Conservation (phyloP, 768 basidiomycete genomes). For the Terana coerulea region DNA sequence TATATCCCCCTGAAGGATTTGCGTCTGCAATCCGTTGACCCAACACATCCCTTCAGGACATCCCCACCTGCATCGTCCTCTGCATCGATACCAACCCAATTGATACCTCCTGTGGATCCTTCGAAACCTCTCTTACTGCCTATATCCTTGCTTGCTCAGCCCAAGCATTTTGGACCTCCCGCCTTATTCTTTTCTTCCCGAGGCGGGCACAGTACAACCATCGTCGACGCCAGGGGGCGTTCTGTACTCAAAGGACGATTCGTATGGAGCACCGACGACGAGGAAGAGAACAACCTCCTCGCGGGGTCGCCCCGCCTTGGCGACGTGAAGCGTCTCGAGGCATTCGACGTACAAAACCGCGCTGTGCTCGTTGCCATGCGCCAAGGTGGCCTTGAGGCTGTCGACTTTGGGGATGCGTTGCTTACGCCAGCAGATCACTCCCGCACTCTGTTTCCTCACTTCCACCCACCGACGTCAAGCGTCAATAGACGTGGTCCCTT, state of each 20-base stretch:
- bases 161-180: constrained; percentile 81
- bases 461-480: constrained; percentile 54
- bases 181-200: constrained; percentile 84
- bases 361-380: constrained; percentile 83
- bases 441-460: constrained; percentile 67
- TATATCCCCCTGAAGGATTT: constrained; percentile 72
- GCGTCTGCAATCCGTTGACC: constrained; percentile 74
- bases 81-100: constrained; percentile 16
- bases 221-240: constrained; percentile 82
- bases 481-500: constrained; percentile 71
- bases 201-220: constrained; percentile 86
- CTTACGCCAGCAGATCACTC: constrained; percentile 80
- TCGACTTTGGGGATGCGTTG: constrained; percentile 76
- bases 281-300: constrained; percentile 33
- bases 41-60: constrained; percentile 69
- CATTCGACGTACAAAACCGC: constrained; percentile 72
- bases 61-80: constrained; percentile 39
- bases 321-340: constrained; percentile 79
- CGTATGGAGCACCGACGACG: constrained; percentile 70
- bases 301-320: constrained; percentile 53
- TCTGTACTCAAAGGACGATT: constrained; percentile 81
- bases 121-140: constrained; percentile 61
- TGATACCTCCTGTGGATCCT: constrained; percentile 31
- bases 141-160: constrained; percentile 74
- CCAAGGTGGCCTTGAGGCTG: constrained; percentile 79